Base-by-base conservation (phyloP, 306 rosid species). In the Lathyrus sativus region DNA sequence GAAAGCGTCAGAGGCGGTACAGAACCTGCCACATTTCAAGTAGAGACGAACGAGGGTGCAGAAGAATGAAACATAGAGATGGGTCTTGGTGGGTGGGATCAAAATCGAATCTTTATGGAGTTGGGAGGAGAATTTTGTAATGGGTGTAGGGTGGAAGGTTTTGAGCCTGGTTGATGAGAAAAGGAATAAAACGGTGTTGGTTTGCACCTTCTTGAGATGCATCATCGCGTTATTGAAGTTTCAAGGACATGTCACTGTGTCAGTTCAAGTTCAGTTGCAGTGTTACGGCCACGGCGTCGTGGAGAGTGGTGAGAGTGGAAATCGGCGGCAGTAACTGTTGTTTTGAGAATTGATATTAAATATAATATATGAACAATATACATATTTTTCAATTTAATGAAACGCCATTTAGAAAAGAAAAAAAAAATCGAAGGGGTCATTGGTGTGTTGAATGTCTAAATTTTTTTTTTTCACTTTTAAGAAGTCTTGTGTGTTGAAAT, bases 31-130 rank as follows among this genome's bases (percentile, higher is more conserved):
- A 71, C 81, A 71, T 4, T 74, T 28, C 77, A 90, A 78, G 85
- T 82, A 90, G 70, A 90, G 86, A 67, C 79, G 95, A 71, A 87
- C 72, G 64, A 88, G 91, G 67, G 88, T 81, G 85, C 87, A 88
- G 29, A 88, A 90, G 78, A 90, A 82, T 3, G 93, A 84, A 35
- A 82, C 80, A 18, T 85, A 82, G 62, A 87, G 84, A 68, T 68
- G 76, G 73, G 72, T 71, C 83, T 79, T 85, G 2, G 74, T 24
- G 13, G 84, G 77, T 18, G 86, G 74, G 12, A 78, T 65, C 48
- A 66, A 69, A 60, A 61, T 50, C 12, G 74, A 55, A 11, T 42
- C 71, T 66, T 31, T 66, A 13, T 44, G 67, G 39, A 13, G 0
- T 2, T 54, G 75, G 51, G 61, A 44, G 42, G 74, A 62, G 68